Percentiles rank a stretch among this genome's conserved stretches.
Evolutionary conservation across 2,329 filamentous ascomycete species (phyloP).

Genomic region (Falciphora oryzae): DNA sequence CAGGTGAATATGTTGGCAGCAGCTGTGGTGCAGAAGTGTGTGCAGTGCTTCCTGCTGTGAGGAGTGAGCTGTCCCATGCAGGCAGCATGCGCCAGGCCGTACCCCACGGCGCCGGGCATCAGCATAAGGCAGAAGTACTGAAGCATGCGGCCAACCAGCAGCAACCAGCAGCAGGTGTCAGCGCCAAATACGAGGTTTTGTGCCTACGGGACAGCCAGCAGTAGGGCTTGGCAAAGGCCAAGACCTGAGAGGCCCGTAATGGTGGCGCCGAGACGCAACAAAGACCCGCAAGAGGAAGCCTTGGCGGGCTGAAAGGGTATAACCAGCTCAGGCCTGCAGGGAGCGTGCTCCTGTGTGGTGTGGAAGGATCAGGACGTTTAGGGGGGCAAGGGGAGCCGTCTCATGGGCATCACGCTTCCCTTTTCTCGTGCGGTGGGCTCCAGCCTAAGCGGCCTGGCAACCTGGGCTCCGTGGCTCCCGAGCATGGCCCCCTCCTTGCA

Average conservation of each 20-base stretch:
- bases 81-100: neutral
- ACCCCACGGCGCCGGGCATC: neutral
- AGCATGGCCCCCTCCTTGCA: neutral
- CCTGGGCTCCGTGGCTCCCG: too few species aligned
- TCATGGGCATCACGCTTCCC: too few species aligned
- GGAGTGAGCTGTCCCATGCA: neutral
- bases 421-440: too few species aligned
- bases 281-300: neutral
- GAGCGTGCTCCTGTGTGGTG: neutral
- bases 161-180: conserved; percentile 8
- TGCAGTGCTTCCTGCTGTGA: neutral
- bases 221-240: neutral
- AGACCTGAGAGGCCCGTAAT: neutral
- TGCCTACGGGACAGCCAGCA: neutral
- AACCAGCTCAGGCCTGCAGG: neutral
- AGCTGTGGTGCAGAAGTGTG: neutral
- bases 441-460: too few species aligned
- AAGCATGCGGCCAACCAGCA: too few species aligned
- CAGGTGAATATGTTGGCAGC: neutral
- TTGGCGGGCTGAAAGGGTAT: neutral
- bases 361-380: neutral
- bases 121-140: neutral
- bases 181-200: neutral
- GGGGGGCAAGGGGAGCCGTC: too few species aligned
- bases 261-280: neutral